Evolutionary conservation across 345 rosid genomes (phyloP), one percentile per base, ranked within the genome.

Genomic region (Sonneratia alba): DNA sequence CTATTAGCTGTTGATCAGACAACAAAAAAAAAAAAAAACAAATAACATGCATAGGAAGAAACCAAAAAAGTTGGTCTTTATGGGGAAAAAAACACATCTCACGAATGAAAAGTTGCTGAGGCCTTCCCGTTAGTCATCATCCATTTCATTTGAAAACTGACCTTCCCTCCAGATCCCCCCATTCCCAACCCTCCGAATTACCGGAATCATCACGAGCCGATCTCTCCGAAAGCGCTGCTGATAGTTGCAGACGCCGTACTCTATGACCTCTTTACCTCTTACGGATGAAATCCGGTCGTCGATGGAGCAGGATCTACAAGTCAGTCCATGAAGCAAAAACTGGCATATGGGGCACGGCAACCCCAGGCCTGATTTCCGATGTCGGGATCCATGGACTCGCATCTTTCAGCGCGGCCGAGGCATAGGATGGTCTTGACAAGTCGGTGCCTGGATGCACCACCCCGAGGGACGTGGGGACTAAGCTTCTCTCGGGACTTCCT

Each of bases 291-390:
- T 40, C 43, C 43, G 43, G 9, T 40, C 32, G 43, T 40, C 43
- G 15, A 21, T 2, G 18, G 8, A 14, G 59, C n/a, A 36, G 12
- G 22, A 49, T 51, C 84, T 84, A 89, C 27, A 87, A 82, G 80
- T 92, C 98, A 43, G 92, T 87, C 96, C 95, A 90, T 15, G 89
- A 89, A 81, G 98, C 90, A 70, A 88, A 90, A 77, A 87, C 84
- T 43, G 98, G 90, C 85, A 87, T 76, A 71, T 84, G 87, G 81
- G 96, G 87, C 82, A 84, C 59, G 45, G 86, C 59, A 2, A 18
- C 24, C 6, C 18, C 59, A 1, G 59, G 59, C 59, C 59, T 55
- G 18, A 55, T 55, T 8, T 55, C 22, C n/a, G 24, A 6, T 18
- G 59, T 18, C 7, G 59, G 59, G 59, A 55, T 55, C 59, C 59